Conservation (phyloP, 2,329 filamentous ascomycete species). For the Talaromyces piceae region DNA sequence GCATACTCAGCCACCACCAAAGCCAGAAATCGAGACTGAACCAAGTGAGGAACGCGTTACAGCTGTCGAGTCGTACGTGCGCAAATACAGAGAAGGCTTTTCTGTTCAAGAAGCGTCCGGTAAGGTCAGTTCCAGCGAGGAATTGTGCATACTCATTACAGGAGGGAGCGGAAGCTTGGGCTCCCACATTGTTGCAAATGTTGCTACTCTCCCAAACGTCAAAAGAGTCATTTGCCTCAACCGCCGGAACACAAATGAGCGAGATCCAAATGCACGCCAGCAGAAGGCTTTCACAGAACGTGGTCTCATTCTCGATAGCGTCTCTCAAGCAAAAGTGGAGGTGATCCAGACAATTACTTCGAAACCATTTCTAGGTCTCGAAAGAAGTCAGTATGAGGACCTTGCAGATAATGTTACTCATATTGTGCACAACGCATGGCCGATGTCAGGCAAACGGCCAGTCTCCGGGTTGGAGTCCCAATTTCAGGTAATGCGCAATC, state of each 20-base stretch:
- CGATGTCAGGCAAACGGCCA: conserved; percentile 17
- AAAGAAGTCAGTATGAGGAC: conserved; percentile 26
- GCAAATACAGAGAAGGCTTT: conserved; percentile 18
- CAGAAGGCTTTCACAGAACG: conserved; percentile 21
- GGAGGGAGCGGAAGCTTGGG: conserved; percentile 37
- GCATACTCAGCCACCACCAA: neutral
- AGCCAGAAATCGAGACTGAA: conserved; percentile 1
- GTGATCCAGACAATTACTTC: conserved; percentile 46
- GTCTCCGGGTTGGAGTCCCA: conserved; percentile 19
- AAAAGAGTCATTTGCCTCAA: conserved; percentile 42
- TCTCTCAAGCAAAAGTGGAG: conserved; percentile 28
- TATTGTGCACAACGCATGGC: conserved; percentile 32
- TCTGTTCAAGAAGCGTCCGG: conserved; percentile 1
- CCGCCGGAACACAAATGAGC: conserved; percentile 24
- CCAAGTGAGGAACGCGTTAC: conserved; percentile 11
- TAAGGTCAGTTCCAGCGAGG: neutral
- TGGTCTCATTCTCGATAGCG: conserved; percentile 17
- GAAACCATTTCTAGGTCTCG: conserved; percentile 43
- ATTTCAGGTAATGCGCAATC: conserved; percentile 41
- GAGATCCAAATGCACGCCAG: conserved; percentile 25
- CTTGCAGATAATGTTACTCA: conserved; percentile 40
- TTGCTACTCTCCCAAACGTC: conserved; percentile 24
- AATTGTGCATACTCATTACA: conserved; percentile 32
- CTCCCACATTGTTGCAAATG: conserved; percentile 32
- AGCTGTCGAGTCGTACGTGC: conserved; percentile 18